A percentile compares a stretch with the other conserved stretches of the same genome.
Conservation (phyloP, 2,329 filamentous ascomycete species). For the Gnomoniopsis smithogilvyi region DNA sequence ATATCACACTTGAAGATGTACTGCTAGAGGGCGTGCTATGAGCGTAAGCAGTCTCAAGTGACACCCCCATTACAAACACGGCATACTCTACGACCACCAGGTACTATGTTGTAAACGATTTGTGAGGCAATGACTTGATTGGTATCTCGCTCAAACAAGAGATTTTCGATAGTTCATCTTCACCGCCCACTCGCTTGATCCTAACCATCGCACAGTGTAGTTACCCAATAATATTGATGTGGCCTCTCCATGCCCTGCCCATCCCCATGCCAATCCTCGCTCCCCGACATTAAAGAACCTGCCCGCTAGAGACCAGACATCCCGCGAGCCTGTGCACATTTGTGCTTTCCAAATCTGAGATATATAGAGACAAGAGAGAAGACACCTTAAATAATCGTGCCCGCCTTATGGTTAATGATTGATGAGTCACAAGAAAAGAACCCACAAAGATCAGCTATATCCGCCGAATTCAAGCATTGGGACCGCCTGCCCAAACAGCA, state of each 20-base stretch:
- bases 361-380: background rate
- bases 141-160: too few relatives aligned
- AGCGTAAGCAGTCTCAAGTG: too few relatives aligned
- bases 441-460: background rate
- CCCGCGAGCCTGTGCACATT: background rate
- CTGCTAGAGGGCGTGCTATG: too few relatives aligned
- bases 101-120: too few relatives aligned
- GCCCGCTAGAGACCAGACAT: background rate
- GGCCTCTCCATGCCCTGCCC: background rate
- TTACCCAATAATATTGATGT: too few relatives aligned
- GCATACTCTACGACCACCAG: too few relatives aligned
- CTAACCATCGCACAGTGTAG: too few relatives aligned
- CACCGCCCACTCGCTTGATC: too few relatives aligned
- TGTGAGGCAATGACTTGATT: too few relatives aligned
- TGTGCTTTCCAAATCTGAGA: background rate
- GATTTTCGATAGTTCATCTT: too few relatives aligned
- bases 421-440: background rate
- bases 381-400: background rate
- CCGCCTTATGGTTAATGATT: background rate
- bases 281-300: background rate
- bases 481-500: conserved; percentile 4
- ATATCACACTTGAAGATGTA: too few relatives aligned
- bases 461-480: background rate
- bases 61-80: too few relatives aligned
- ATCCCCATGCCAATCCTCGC: background rate